These are phyloP conservation scores for Wickerhamomyces ciferrii DNA, from an alignment of 805 yeast genomes.

Conservation along the genomic window DNA sequence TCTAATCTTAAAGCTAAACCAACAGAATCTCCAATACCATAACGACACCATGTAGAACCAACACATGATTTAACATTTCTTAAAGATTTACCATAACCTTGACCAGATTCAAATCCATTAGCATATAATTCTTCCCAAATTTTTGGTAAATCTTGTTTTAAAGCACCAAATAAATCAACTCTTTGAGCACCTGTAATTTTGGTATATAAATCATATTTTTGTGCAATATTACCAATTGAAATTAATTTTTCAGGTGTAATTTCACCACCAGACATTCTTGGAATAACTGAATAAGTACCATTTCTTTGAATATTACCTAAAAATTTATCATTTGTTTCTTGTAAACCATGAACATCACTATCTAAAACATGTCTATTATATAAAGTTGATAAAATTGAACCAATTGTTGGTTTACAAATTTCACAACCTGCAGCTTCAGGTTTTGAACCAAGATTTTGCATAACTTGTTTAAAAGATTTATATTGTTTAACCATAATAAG, in stretches of 20 bases:
- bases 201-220: slow-evolving; percentile 27
- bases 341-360: slow-evolving; percentile 28
- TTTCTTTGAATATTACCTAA: slow-evolving; percentile 33
- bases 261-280: slow-evolving; percentile 33
- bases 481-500: slow-evolving; percentile 28
- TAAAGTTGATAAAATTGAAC: slow-evolving; percentile 29
- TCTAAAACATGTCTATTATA: slow-evolving; percentile 27
- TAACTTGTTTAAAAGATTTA: slow-evolving; percentile 24
- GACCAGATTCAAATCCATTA: slow-evolving; percentile 32
- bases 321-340: slow-evolving; percentile 31
- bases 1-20: slow-evolving; percentile 32
- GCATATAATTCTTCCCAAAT: slow-evolving; percentile 27
- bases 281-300: slow-evolving; percentile 32
- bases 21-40: slow-evolving; percentile 33
- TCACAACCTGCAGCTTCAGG: slow-evolving; percentile 30
- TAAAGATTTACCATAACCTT: slow-evolving; percentile 31
- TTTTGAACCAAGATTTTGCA: slow-evolving; percentile 22
- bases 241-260: slow-evolving; percentile 32
- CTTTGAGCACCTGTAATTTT: slow-evolving; percentile 33
- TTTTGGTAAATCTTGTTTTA: slow-evolving; percentile 25
- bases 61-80: slow-evolving; percentile 34
- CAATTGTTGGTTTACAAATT: slow-evolving; percentile 31
- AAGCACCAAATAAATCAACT: slow-evolving; percentile 29
- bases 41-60: slow-evolving; percentile 34
- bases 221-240: slow-evolving; percentile 27